These are phyloP conservation scores for Candida ovalis DNA, from an alignment of 805 yeast species.

Conservation along the genomic window DNA sequence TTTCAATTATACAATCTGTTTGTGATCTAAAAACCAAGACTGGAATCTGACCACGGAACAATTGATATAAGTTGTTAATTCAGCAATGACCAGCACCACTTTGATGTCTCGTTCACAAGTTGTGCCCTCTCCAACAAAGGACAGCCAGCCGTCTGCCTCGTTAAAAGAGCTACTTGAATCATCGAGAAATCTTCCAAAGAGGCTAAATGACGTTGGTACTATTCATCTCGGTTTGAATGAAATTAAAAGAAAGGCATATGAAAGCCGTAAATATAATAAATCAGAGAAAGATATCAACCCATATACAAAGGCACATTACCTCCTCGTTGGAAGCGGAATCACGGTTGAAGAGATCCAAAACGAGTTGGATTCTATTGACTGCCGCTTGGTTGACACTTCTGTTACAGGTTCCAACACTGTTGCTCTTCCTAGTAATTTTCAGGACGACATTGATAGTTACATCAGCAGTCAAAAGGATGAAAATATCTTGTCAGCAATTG, in stretches of 20 bases:
- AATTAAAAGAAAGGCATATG: conserved; percentile 63
- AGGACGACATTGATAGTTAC: conserved; percentile 55
- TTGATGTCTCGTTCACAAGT: neutral
- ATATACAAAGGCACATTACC: conserved; percentile 76
- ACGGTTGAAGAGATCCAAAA: conserved; percentile 78
- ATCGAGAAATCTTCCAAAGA: conserved; percentile 67
- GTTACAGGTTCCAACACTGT: neutral
- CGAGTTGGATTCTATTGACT: conserved; percentile 44
- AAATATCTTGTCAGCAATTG: conserved; percentile 76
- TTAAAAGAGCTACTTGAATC: conserved; percentile 75
- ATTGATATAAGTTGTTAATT: neutral
- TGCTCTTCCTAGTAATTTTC: conserved; percentile 2
- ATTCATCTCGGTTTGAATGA: conserved; percentile 79
- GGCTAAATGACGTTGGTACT: conserved; percentile 67
- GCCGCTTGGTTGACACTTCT: conserved; percentile 18
- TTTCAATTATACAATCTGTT: too few relatives aligned
- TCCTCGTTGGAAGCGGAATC: conserved; percentile 85
- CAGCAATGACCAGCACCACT: neutral
- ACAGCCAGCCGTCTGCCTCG: conserved; percentile 13
- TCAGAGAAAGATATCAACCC: conserved; percentile 36
- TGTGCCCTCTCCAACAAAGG: conserved; percentile 3
- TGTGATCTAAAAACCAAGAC: too few relatives aligned
- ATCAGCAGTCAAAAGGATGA: conserved; percentile 74
- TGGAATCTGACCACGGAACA: too few relatives aligned
- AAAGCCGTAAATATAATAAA: conserved; percentile 43